A percentile compares a stretch with the other conserved stretches of the same genome.
phyloP scores from a whole-genome alignment of 768 basidiomycete genomes.

The Pleurotus citrinopileatus region DNA sequence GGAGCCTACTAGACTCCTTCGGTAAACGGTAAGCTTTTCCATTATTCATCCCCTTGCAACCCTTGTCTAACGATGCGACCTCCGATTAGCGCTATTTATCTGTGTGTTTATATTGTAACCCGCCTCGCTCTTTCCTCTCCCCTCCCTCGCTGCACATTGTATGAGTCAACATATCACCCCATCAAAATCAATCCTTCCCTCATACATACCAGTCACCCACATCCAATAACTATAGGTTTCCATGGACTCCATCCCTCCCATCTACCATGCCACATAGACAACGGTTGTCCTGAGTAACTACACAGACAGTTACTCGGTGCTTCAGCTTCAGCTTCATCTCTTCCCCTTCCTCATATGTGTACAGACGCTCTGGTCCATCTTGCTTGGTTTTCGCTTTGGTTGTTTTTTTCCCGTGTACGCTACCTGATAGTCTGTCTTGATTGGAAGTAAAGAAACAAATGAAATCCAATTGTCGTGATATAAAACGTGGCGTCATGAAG shows the following conservation, averaged over 20 bases:
- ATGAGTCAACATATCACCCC: background rate
- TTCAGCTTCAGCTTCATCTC: no score
- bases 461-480: background rate
- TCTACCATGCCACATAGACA: no score
- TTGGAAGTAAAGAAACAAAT: background rate
- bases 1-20: background rate
- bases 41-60: no score
- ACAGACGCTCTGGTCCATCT: background rate
- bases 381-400: background rate
- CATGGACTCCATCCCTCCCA: background rate
- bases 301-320: no score
- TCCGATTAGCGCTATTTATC: background rate
- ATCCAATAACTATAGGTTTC: background rate
- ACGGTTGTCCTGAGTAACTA: no score
- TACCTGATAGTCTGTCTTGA: background rate
- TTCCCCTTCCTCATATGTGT: background rate
- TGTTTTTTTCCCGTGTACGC: background rate
- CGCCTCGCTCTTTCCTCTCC: background rate
- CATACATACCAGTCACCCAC: background rate
- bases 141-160: background rate
- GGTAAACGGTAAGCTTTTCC: background rate
- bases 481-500: no score
- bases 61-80: background rate
- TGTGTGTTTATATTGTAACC: conserved; percentile 1
- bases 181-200: background rate